Evolutionary conservation across 495 filamentous ascomycete species (phyloP), one percentile per base, ranked within the genome.

Genomic region (Tuber brumale): DNA sequence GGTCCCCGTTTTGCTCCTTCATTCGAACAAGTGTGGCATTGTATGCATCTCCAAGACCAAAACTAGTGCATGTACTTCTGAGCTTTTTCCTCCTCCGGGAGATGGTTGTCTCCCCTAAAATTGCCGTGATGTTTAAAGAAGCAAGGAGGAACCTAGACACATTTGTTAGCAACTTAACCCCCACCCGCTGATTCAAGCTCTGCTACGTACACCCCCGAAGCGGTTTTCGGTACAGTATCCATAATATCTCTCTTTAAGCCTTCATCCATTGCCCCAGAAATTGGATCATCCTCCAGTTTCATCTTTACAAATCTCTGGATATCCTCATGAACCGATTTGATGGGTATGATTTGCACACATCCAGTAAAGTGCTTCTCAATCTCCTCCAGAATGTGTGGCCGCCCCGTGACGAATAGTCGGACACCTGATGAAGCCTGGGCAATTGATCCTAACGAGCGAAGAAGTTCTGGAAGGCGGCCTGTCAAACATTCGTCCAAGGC

Each of bases 401-500:
- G 57, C 31, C 57, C 57, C 0, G 57, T 66, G 16, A 66, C 57
- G 31, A 66, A 66, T 35, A 66, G 57, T 14, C 27, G 27, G 27
- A 35, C 57, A 14, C 27, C 27, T 35, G 57, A 6, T 35, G 27
- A 66, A 66, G 57, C 57, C 27, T 35, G 27, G 27, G 35, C 57
- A 66, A 66, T 66, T 18, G 57, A 66, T 35, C 31, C 57, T 66
- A 66, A 66, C 27, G 57, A 66, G 57, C 57, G 57, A 35, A 66
- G 57, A 35, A 66, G 12, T 35, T 66, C 57, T 18, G 57, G 57
- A 66, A 66, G 57, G 27, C 27, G 57, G 27, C 12, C 14, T 8
- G 27, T 19, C 27, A 66, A 66, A 19, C 57, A 66, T 66, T 66
- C 57, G 5, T 66, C 57, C 27, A 66, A 35, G 27, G 57, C 57